These are phyloP conservation scores for Talaromyces sp. DNA, from an alignment of 2,329 filamentous ascomycete genomes.

Conservation along the genomic window DNA sequence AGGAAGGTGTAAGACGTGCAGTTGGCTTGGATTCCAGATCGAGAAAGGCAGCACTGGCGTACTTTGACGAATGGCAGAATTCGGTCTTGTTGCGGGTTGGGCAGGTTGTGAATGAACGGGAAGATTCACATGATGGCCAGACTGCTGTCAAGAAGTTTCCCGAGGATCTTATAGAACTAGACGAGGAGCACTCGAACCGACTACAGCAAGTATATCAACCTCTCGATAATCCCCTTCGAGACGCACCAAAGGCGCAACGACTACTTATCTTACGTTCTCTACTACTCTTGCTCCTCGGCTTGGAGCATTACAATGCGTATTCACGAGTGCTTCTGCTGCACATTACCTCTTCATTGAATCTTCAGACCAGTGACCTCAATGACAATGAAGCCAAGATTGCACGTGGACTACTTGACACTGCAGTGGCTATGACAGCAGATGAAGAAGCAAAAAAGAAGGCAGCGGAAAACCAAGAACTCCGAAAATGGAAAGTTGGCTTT, in stretches of 20 bases:
- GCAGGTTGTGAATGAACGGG: slow-evolving; percentile 58
- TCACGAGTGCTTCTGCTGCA: slow-evolving; percentile 69
- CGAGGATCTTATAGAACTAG: slow-evolving; percentile 25
- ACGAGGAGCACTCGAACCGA: slow-evolving; percentile 26
- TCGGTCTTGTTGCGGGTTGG: slow-evolving; percentile 66
- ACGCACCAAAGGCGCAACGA: slow-evolving; percentile 42
- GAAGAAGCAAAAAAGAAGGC: slow-evolving; percentile 70
- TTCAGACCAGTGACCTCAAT: slow-evolving; percentile 62
- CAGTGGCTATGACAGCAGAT: slow-evolving; percentile 73
- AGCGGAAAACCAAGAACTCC: slow-evolving; percentile 62
- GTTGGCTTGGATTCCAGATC: slow-evolving; percentile 11
- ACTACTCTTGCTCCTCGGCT: slow-evolving; percentile 68
- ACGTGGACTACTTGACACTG: slow-evolving; percentile 68
- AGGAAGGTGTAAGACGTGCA: neutral
- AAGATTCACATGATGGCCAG: slow-evolving; percentile 42
- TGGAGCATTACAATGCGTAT: slow-evolving; percentile 73
- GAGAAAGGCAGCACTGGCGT: slow-evolving; percentile 57
- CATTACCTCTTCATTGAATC: slow-evolving; percentile 66
- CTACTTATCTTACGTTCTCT: slow-evolving; percentile 69
- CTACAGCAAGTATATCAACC: slow-evolving; percentile 53
- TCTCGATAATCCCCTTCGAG: slow-evolving; percentile 55
- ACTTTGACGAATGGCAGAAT: slow-evolving; percentile 79
- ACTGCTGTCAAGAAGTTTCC: slow-evolving; percentile 20
- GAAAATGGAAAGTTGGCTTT: slow-evolving; percentile 78
- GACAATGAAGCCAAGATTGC: slow-evolving; percentile 74